Evolutionary conservation across 202 grass and related monocot species (phyloP), one percentile per base, ranked within the genome.

Genomic region (Saccharum hybrid): DNA sequence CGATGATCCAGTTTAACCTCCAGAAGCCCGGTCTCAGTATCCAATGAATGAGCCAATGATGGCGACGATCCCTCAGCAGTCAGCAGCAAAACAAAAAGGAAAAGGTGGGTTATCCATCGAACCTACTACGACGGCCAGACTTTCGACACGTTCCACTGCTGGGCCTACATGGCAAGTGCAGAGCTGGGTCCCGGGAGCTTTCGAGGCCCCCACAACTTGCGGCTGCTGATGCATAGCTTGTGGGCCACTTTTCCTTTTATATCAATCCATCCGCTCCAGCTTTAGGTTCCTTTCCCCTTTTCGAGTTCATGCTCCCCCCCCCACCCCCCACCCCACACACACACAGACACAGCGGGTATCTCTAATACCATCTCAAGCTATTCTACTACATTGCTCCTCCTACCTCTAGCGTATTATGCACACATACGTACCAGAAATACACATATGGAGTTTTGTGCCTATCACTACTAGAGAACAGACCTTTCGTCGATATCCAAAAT

Each of bases 251-350:
- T 91, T 88, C 90, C 91, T 96, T 96, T 96, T 91, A 65, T 71
- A 71, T 87, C 93, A 93, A 95, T 92, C 93, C 85, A 90, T 87
- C 91, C 65, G 43, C 38, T 59, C 56, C 82, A 91, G 46, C 89
- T 91, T 87, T 90, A 76, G 87, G 87, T 92, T 90, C 91, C 87
- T 97, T 97, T 87, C 80, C 80, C 91, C 85, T 97, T 94, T 97
- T 83, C 77, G 83, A 68, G 87, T 92, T 97, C 88, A 92, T 94
- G 87, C 91, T 78, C 90, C 94, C 83, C 91, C 87, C 49, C 85
- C 43, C 66, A 62, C 76, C 41, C 43, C 82, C 28, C 28, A 1
- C 28, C 28, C 28, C 26, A 26, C 26, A 26, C 26, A 26, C 26
- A 26, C 26, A 26, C 0, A 26, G 26, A 66, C 80, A 79, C 74